Base-by-base conservation (phyloP, 116 monocot species). In the Iris pallida region DNA sequence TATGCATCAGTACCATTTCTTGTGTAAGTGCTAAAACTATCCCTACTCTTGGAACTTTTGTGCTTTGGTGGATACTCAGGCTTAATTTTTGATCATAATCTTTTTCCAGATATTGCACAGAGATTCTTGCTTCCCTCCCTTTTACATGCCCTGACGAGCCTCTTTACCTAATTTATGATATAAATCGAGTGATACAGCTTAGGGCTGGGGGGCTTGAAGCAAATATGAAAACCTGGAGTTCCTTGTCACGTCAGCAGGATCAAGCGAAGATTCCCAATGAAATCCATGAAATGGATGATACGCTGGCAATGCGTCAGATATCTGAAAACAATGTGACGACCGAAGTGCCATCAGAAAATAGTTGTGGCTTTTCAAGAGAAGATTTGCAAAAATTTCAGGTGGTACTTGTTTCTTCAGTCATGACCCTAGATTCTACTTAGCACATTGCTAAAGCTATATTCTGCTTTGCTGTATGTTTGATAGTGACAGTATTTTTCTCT, bases 161-260 rank as follows among this genome's bases (percentile, higher is more conserved):
- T 20, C 90, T 98, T 64, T 98, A 92, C 65, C 68, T 98, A 70
- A 90, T 98, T 59, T 92, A 98, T 75, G 97, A 88, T 78, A 98
- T 92, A 69, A 98, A 98, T 57, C 74, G 97, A 63, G 78, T 98
- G 56, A 64, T 98, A 73, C 97, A 98, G 76, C 51, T 92, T 17
- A 82, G 85, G 62, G 87, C 93, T 49, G 97, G 97, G 8, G 77
- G 90, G 20, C 47, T 98, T 42, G 97, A 98, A 74, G 82, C 87
- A 45, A 98, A 85, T 76, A 78, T 98, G 90, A 98, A 98, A 86
- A 63, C 47, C 12, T 98, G 97, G 97, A 87, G 77, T 74, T 87
- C 79, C 20, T 82, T 82, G 45, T 71, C 71, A 4, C 93, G 86
- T 54, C 82, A 76, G 53, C 60, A 18, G 58, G 76, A 64, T 42